These are phyloP conservation scores for Alternaria gansuensis DNA, from an alignment of 2,329 filamentous ascomycete genomes.

Conservation along the genomic window DNA sequence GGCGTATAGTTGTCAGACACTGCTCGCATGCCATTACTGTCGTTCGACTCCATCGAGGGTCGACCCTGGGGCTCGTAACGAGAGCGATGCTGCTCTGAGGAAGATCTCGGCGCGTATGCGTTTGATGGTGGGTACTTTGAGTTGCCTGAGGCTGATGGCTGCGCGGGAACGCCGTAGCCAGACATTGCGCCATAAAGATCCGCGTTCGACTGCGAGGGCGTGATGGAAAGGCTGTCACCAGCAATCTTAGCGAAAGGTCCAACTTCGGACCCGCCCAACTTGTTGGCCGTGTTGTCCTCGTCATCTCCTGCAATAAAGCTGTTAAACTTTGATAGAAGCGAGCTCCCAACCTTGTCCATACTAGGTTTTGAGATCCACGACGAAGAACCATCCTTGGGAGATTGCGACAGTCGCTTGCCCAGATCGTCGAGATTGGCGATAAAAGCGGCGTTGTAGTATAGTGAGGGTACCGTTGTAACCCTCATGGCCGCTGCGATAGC, in stretches of 20 bases:
- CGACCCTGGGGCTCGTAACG: conserved; percentile 58
- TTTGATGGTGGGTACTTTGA: conserved; percentile 53
- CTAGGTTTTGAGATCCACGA: conserved; percentile 96
- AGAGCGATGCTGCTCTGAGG: conserved; percentile 61
- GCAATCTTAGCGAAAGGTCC: conserved; percentile 86
- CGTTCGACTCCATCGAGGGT: conserved; percentile 51
- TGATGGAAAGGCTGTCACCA: conserved; percentile 64
- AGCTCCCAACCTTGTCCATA: conserved; percentile 94
- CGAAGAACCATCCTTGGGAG: conserved; percentile 79
- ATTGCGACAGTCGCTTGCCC: conserved; percentile 80
- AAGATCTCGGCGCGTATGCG: conserved; percentile 58
- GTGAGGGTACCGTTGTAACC: conserved; percentile 81
- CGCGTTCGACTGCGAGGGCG: conserved; percentile 70
- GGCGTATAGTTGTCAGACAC: conserved; percentile 46
- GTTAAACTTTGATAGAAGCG: conserved; percentile 91
- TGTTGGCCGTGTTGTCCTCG: conserved; percentile 69
- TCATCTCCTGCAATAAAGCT: conserved; percentile 96
- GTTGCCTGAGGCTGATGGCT: conserved; percentile 40
- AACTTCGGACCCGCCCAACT: conserved; percentile 63
- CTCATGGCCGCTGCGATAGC: conserved; percentile 78
- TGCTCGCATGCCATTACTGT: conserved; percentile 37
- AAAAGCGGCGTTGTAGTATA: conserved; percentile 82
- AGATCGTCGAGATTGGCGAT: conserved; percentile 84
- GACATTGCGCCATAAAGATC: conserved; percentile 79
- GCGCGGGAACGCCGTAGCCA: conserved; percentile 54